Evolutionary conservation across 2,329 filamentous ascomycete species (phyloP), one percentile per base, ranked within the genome.

Genomic region (Aspergillus oerlinghausenensis): DNA sequence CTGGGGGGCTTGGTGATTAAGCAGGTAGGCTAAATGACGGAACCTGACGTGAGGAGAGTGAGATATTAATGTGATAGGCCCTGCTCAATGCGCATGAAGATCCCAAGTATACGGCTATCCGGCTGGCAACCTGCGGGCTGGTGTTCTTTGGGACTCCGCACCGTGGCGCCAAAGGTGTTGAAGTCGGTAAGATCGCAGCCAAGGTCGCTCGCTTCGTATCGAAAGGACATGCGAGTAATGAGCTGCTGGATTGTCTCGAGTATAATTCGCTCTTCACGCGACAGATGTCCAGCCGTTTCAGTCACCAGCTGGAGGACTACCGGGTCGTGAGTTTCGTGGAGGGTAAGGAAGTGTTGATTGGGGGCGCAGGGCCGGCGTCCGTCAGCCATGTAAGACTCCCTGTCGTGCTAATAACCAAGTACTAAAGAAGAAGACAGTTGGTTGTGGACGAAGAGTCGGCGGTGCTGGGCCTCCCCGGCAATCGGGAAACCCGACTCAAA

Each of bases 131-230:
- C 17, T 65, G 62, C 5, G 71, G 71, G 0, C 62, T 73, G 1
- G 68, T 73, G 4, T 73, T 73, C 58, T 67, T 73, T 28, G 70
- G 70, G 3, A 72, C 69, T 26, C 70, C 70, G 6, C 71, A 73
- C 50, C 66, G 68, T 28, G 70, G 71, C 4, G 66, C 65, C 3
- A 71, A 69, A 17, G 68, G 68, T 3, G 68, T 70, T 3, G 68
- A 71, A 49, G 51, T 70, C 11, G 68, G 67, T 5, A 71, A 70
- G 54, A 71, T 73, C 21, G 68, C 70, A 1, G 66, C 67, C 26
- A 67, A 70, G 5, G 64, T 73, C 26, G 71, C 70, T 8, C 64
- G 66, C 7, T 69, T 70, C 32, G 59, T 72, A 1, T 69, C 66
- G 21, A 70, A 66, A 49, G 69, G 69, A 0, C 63, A 70, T 43